phyloP scores from a whole-genome alignment of 2,329 filamentous ascomycete genomes.

The Colletotrichum zoysiae region DNA sequence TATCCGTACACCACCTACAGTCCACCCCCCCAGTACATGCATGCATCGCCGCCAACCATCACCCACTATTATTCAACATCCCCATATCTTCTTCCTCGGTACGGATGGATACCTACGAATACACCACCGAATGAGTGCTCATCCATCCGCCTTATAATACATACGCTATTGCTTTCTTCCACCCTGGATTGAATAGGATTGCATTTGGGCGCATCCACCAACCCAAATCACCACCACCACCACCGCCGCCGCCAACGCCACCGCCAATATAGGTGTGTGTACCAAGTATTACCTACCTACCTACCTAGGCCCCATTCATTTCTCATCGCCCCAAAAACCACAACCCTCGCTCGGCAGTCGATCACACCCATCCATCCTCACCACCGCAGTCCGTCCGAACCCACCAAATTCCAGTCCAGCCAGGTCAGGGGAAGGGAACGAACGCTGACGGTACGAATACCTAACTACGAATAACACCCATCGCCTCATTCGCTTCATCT shows the following conservation, averaged over 20 bases:
- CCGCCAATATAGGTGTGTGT: neutral
- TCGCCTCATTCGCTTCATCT: conserved; percentile 22
- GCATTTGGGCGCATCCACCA: neutral
- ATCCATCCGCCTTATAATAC: neutral
- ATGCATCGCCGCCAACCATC: neutral
- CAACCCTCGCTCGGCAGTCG: conserved; percentile 6
- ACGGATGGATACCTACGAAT: neutral
- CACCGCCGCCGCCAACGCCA: neutral
- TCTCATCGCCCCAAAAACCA: neutral
- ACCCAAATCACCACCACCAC: neutral
- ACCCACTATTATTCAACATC: neutral
- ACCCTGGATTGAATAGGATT: too few relatives aligned
- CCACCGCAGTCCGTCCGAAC: neutral
- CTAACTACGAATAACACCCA: conserved; percentile 15
- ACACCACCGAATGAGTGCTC: neutral
- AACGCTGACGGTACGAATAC: conserved; percentile 25
- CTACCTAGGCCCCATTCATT: neutral
- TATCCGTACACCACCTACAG: neutral
- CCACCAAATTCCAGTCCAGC: neutral
- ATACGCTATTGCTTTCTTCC: neutral
- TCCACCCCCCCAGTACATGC: neutral
- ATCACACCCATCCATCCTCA: conserved; percentile 3
- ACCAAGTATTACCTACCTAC: too few relatives aligned
- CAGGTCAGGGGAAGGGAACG: conserved; percentile 33
- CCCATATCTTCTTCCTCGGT: neutral